Conservation (phyloP, 768 basidiomycete genomes). For the Leccinum longicurvipes region DNA sequence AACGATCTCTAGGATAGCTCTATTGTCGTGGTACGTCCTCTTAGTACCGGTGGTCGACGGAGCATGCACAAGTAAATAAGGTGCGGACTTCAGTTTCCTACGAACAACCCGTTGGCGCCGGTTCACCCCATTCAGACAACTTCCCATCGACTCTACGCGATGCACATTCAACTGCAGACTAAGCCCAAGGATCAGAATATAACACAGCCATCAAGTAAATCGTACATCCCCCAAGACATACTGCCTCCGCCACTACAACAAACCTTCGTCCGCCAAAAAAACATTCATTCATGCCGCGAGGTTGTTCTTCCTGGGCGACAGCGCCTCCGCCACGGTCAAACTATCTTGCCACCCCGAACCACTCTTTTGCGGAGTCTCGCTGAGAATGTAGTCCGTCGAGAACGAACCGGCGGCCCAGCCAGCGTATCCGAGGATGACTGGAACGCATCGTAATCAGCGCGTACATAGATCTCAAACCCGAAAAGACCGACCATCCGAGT, state of each 20-base stretch:
- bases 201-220: not conserved
- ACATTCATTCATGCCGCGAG: not conserved
- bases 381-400: constrained; percentile 33
- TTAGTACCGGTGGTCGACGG: not conserved
- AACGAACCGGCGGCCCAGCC: constrained; percentile 60
- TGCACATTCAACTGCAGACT: not conserved
- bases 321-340: constrained; percentile 33
- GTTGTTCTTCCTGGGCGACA: constrained; percentile 17
- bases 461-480: constrained; percentile 24
- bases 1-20: no score
- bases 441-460: constrained; percentile 1
- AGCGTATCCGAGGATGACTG: constrained; percentile 44
- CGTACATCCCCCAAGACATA: not conserved
- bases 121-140: no score
- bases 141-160: not conserved
- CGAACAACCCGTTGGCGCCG: not conserved
- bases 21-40: not conserved
- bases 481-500: constrained; percentile 40
- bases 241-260: not conserved
- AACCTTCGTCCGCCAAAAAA: not conserved
- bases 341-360: constrained; percentile 37
- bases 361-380: constrained; percentile 30
- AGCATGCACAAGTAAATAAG: not conserved
- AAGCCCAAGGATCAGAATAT: not conserved
- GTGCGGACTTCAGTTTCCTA: not conserved